A percentile compares a stretch with the other conserved stretches of the same genome.
These are phyloP conservation scores for Xerocomus minutiporus DNA, from an alignment of 1,284 basidiomycete genomes.

Conservation along the genomic window DNA sequence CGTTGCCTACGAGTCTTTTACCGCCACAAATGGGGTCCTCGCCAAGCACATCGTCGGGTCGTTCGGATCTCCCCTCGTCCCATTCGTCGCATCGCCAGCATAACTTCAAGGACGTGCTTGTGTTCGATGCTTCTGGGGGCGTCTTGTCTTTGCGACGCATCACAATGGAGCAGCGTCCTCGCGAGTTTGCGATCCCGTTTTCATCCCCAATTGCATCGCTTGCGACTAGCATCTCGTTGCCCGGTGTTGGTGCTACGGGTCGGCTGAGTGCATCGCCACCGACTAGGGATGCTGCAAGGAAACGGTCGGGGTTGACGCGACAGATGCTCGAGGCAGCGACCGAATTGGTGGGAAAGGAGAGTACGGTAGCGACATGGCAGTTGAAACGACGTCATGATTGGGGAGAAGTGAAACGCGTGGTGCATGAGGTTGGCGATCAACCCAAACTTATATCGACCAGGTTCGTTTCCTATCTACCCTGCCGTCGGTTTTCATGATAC, in stretches of 20 bases:
- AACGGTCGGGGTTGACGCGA: conserved; percentile 29
- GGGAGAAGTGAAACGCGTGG: conserved; percentile 17
- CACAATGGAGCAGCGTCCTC: too few relatives aligned
- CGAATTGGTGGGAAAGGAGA: conserved; percentile 42
- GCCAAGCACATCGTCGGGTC: conserved; percentile 24
- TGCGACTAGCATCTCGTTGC: conserved; percentile 30
- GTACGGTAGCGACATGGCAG: conserved; percentile 57
- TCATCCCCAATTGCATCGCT: conserved; percentile 31
- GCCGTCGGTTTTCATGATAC: too few relatives aligned
- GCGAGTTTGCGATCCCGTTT: conserved; percentile 12
- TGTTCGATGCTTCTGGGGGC: too few relatives aligned
- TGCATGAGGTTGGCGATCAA: too few relatives aligned
- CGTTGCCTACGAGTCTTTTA: conserved; percentile 40
- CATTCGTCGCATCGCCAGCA: conserved; percentile 22
- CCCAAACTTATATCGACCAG: too few relatives aligned
- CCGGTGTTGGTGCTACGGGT: conserved; percentile 38
- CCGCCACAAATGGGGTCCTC: conserved; percentile 32
- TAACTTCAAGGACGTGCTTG: too few relatives aligned
- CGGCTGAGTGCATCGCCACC: conserved; percentile 26
- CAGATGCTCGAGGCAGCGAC: conserved; percentile 42
- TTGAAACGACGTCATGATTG: conserved; percentile 51
- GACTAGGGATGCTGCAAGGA: conserved; percentile 8
- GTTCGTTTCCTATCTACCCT: too few relatives aligned
- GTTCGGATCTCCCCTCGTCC: conserved; percentile 32
- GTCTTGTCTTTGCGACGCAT: too few relatives aligned